Evolutionary conservation across 2,329 filamentous ascomycete genomes (phyloP).

Genomic region (Aspergillaceae sp.): DNA sequence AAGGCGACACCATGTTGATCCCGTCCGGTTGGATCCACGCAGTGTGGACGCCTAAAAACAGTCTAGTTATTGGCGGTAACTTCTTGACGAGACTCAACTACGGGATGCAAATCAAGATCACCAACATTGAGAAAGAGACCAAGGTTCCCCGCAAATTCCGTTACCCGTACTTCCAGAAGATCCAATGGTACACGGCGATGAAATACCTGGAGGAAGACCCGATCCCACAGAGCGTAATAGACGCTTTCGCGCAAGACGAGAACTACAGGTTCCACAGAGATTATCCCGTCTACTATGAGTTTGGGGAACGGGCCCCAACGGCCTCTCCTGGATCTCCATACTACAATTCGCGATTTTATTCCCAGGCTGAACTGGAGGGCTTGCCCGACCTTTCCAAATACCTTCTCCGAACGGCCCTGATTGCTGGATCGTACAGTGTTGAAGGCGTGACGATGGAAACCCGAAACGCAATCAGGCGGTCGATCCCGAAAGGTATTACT

Average conservation of each 20-base stretch:
- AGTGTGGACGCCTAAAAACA: conserved; percentile 62
- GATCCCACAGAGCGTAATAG: conserved; percentile 48
- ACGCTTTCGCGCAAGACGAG: conserved; percentile 48
- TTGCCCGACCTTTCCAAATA: conserved; percentile 52
- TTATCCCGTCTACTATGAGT: conserved; percentile 51
- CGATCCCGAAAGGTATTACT: conserved; percentile 51
- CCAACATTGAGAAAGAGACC: conserved; percentile 59
- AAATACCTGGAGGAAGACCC: conserved; percentile 58
- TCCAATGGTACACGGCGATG: conserved; percentile 60
- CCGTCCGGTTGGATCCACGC: conserved; percentile 65
- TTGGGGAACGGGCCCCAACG: conserved; percentile 45
- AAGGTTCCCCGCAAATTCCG: conserved; percentile 58
- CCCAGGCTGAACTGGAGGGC: conserved; percentile 54
- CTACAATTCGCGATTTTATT: conserved; percentile 54
- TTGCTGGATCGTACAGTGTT: conserved; percentile 49
- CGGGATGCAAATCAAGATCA: conserved; percentile 57
- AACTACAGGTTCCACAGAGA: conserved; percentile 46
- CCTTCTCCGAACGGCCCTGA: conserved; percentile 55
- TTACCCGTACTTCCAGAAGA: conserved; percentile 61
- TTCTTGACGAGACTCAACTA: conserved; percentile 59
- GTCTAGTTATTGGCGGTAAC: conserved; percentile 62
- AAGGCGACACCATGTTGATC: conserved; percentile 62
- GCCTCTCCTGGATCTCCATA: conserved; percentile 45
- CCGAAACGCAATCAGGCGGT: conserved; percentile 52
- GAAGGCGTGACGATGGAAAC: conserved; percentile 52